Base-by-base conservation (phyloP, 2,329 filamentous ascomycete species). In the Chrysoporthe cubensis region DNA sequence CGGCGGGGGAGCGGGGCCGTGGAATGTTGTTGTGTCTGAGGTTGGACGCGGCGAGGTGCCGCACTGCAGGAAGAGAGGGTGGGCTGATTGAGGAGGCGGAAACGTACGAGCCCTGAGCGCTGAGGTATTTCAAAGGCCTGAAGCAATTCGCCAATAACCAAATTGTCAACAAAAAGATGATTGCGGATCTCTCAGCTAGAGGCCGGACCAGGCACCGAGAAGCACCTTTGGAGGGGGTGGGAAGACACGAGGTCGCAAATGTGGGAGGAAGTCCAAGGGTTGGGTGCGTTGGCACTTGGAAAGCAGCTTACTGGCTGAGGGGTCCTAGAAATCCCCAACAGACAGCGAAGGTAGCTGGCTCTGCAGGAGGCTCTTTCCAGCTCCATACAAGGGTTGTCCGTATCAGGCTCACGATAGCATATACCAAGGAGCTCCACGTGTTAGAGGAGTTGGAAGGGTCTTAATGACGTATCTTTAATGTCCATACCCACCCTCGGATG, bases 121-220 rank as follows among this genome's bases (percentile, higher is more conserved):
- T 46, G 40, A 66, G 58, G 52, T 44, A 59, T 62, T 40, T 4
- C 18, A 37, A 68, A 46, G 61, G 46, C 50, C 62, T 63, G 59
- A 44, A 44, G 62, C 54, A 65, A 56, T 64, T 50, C 40, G 64
- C 62, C 58, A 61, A 57, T 26, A 65, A 60, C 50, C 52, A 65
- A 34, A 34, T 42, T 65, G 65, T 52, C 68, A 56, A 68, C 34
- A 37, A 66, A 69, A 68, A 68, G 66, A 68, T 62, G 64, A 65
- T 32, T 37, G 42, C 18, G 60, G 40, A 48, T 37, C 40, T 43
- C 63, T 59, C 52, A 46, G 46, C 60, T 58, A 60, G 61, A 50
- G 18, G 63, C 32, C 32, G 34, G n/a, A 43, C 7, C 37, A 16
- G 21, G 44, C 58, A 18, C 21, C 21, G 21, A n/a, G 18, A 32